Conservation (phyloP, 2,329 filamentous ascomycete species). For the Trichothecium roseum region DNA sequence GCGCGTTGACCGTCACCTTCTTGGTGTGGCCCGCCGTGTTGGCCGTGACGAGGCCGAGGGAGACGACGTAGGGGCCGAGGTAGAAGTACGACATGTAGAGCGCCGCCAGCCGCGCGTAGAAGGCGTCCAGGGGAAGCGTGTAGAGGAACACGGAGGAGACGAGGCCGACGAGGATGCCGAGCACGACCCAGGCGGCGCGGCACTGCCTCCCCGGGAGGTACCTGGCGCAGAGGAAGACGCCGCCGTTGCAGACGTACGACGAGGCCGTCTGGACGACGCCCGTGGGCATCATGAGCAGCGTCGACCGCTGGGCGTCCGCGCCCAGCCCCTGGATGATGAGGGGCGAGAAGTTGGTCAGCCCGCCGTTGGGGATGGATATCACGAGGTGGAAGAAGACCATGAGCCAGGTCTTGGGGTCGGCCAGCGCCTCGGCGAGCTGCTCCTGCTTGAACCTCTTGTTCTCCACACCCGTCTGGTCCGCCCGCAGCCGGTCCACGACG, state of each 20-base stretch:
- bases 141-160: slow-evolving; percentile 16
- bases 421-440: slow-evolving; percentile 35
- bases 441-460: slow-evolving; percentile 38
- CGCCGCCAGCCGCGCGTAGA: slow-evolving; percentile 17
- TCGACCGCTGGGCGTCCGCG: slow-evolving; percentile 23
- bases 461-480: slow-evolving; percentile 40
- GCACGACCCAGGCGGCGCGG: slow-evolving; percentile 8
- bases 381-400: slow-evolving; percentile 40
- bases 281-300: slow-evolving; percentile 18
- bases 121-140: slow-evolving; percentile 15
- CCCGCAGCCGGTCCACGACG: slow-evolving; percentile 35
- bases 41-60: slow-evolving; percentile 11
- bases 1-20: slow-evolving; percentile 30
- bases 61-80: slow-evolving; percentile 12
- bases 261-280: slow-evolving; percentile 20
- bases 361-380: slow-evolving; percentile 46
- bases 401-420: slow-evolving; percentile 50
- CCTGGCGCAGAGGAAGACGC: slow-evolving; percentile 17
- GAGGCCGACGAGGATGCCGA: slow-evolving; percentile 12
- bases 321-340: slow-evolving; percentile 25
- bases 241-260: slow-evolving; percentile 24
- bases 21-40: slow-evolving; percentile 27
- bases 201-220: slow-evolving; percentile 9
- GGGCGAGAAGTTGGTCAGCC: slow-evolving; percentile 19
- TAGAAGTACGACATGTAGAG: slow-evolving; percentile 22